These are phyloP conservation scores for Fusarium compactum DNA, from an alignment of 2,329 filamentous ascomycete genomes.

Conservation along the genomic window DNA sequence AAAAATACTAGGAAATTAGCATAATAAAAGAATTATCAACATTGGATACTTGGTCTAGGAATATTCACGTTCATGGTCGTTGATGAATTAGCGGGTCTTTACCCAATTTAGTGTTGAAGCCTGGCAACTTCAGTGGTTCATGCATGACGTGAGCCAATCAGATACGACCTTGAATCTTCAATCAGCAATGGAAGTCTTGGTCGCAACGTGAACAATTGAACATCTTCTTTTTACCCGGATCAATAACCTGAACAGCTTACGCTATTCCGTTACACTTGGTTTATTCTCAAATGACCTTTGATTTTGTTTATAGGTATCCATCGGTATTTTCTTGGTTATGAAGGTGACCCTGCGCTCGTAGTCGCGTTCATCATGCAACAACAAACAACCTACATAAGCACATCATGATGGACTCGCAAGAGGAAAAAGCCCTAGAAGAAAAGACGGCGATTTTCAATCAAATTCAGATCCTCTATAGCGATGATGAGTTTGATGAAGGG, in stretches of 20 bases:
- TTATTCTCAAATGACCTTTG: slow-evolving; percentile 9
- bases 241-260: neutral
- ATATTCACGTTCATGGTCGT: neutral
- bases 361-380: slow-evolving; percentile 12
- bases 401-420: slow-evolving; percentile 46
- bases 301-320: slow-evolving; percentile 3
- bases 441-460: slow-evolving; percentile 62
- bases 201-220: slow-evolving; percentile 10
- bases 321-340: neutral
- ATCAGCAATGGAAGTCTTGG: neutral
- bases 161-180: neutral
- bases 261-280: neutral
- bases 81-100: slow-evolving; percentile 12
- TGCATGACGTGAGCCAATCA: slow-evolving; percentile 24
- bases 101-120: slow-evolving; percentile 37
- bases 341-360: neutral
- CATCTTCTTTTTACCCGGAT: neutral
- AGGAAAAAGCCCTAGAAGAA: slow-evolving; percentile 58
- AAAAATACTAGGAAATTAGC: neutral
- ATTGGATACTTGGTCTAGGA: neutral
- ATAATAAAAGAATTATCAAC: neutral
- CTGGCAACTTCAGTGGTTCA: slow-evolving; percentile 30
- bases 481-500: slow-evolving; percentile 46
- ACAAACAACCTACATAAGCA: neutral
- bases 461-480: slow-evolving; percentile 53